Evolutionary conservation across 148 eudicot genomes (phyloP).

Genomic region (Euryodendron excelsum): DNA sequence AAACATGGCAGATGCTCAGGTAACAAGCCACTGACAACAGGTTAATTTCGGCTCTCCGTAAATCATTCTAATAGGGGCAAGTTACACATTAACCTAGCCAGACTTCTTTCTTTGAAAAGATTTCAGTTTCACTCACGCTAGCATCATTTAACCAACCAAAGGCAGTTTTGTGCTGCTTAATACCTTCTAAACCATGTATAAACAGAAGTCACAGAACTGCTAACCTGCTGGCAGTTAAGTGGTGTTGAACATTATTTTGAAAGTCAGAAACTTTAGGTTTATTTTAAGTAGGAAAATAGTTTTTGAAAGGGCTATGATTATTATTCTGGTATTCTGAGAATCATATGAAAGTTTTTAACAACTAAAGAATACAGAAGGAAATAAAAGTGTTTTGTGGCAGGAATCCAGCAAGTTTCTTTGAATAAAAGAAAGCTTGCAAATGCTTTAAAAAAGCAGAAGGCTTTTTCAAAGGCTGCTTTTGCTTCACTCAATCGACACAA

Average conservation of each 20-base stretch:
- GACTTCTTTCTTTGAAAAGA: neutral
- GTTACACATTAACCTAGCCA: neutral
- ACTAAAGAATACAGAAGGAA: neutral
- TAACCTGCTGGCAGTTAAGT: neutral
- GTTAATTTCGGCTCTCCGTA: too few relatives aligned
- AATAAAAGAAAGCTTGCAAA: too few relatives aligned
- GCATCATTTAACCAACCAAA: neutral
- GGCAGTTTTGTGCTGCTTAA: neutral
- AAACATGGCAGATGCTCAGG: neutral
- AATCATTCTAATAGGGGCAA: too few relatives aligned
- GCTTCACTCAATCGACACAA: neutral
- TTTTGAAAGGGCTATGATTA: neutral
- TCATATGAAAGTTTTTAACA: neutral
- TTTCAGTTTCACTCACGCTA: neutral
- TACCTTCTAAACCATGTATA: too few relatives aligned
- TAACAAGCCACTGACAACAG: too few relatives aligned
- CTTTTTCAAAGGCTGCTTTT: neutral
- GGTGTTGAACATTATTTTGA: neutral
- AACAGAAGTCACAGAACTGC: too few relatives aligned
- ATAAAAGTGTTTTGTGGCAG: neutral
- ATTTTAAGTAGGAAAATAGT: too few relatives aligned
- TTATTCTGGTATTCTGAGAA: neutral
- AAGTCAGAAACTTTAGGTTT: too few relatives aligned
- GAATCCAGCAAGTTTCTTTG: neutral
- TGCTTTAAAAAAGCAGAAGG: too few relatives aligned